These are phyloP conservation scores for Yamadazyma insecticola DNA, from an alignment of 805 yeast species.

Conservation along the genomic window DNA sequence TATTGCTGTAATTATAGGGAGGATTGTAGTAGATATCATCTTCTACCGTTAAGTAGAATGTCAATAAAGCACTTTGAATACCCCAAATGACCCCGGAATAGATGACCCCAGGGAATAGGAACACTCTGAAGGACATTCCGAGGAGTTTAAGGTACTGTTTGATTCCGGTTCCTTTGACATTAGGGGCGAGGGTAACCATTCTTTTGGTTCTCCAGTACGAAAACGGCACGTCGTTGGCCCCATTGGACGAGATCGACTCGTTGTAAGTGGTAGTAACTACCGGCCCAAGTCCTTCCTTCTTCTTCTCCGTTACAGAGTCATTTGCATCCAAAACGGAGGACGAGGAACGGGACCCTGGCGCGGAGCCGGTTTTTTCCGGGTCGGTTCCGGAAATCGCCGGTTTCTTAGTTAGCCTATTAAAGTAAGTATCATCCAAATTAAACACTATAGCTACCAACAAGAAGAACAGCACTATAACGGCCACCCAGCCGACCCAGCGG, in stretches of 20 bases:
- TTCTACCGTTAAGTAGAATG: slow-evolving; percentile 36
- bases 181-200: slow-evolving; percentile 31
- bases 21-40: slow-evolving; percentile 32
- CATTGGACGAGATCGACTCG: slow-evolving; percentile 39
- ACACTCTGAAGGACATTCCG: slow-evolving; percentile 25
- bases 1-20: slow-evolving; percentile 30
- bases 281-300: slow-evolving; percentile 1
- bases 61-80: slow-evolving; percentile 34
- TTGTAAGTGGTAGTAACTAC: slow-evolving; percentile 6
- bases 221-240: slow-evolving; percentile 21
- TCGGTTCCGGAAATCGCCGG: no score
- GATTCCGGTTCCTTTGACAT: slow-evolving; percentile 33
- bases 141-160: slow-evolving; percentile 39
- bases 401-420: no score
- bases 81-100: slow-evolving; percentile 39
- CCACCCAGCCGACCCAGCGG: slow-evolving; percentile 51
- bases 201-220: slow-evolving; percentile 27
- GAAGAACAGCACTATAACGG: slow-evolving; percentile 41
- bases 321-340: no score
- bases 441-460: slow-evolving; percentile 36
- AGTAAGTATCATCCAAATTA: slow-evolving; percentile 54
- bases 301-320: not conserved
- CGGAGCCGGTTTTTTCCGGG: no score
- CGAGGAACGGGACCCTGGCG: no score
- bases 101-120: slow-evolving; percentile 32